Conservation (phyloP, 257 asterid species). For the Penstemon barbatus region DNA sequence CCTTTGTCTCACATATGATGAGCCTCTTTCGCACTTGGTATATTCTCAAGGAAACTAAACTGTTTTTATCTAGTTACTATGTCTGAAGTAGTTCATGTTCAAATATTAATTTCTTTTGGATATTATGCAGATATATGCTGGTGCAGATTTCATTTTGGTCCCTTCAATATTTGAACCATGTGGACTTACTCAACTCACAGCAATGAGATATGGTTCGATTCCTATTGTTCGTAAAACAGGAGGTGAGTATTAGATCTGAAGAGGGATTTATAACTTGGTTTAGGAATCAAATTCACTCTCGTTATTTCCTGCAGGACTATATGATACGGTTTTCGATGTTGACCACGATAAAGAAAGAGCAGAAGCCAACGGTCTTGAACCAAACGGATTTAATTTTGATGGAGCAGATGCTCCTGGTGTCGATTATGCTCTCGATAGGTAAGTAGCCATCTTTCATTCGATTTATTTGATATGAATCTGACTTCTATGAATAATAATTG, state of each 20-base stretch:
- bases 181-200: constrained; percentile 98
- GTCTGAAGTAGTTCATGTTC: constrained; percentile 18
- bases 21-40: constrained; percentile 99
- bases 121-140: constrained; percentile 84
- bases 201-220: constrained; percentile 96
- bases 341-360: constrained; percentile 93
- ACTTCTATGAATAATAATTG: background rate
- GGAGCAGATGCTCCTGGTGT: constrained; percentile 96
- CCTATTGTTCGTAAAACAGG: constrained; percentile 99
- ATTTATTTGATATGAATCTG: background rate
- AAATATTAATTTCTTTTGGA: constrained; percentile 20
- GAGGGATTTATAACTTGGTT: background rate
- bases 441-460: constrained; percentile 11
- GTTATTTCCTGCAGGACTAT: constrained; percentile 57
- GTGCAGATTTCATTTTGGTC: constrained; percentile 91
- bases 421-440: constrained; percentile 96
- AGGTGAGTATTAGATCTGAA: constrained; percentile 43
- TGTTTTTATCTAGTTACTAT: constrained; percentile 15
- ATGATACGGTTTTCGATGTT: constrained; percentile 93
- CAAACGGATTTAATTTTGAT: constrained; percentile 93
- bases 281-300: background rate
- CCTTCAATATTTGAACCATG: constrained; percentile 99
- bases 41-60: constrained; percentile 18
- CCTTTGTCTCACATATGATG: constrained; percentile 84
- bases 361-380: constrained; percentile 66